A percentile compares a stretch with the other conserved stretches of the same genome.
Evolutionary conservation across 2,329 filamentous ascomycete species (phyloP).

Genomic region (Fusarium heterosporum): DNA sequence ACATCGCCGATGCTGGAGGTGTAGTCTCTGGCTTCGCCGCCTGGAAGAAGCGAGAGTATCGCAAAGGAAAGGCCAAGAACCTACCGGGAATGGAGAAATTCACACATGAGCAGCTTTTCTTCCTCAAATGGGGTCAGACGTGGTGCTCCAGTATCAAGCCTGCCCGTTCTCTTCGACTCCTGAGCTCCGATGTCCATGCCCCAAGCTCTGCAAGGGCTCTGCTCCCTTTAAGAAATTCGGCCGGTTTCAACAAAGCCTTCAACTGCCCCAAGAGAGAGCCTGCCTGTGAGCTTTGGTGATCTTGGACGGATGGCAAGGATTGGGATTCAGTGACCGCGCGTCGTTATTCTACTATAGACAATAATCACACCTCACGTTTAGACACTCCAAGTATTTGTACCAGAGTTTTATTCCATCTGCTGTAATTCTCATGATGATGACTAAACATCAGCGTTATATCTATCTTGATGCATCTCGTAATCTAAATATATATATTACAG

Average conservation of each 20-base stretch:
- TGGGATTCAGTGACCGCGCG: background rate
- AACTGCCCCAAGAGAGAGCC: conserved; percentile 73
- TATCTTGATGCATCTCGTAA: background rate
- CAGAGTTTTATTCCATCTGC: background rate
- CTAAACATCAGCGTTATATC: background rate
- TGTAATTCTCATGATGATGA: background rate
- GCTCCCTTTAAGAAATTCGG: conserved; percentile 75
- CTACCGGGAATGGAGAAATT: conserved; percentile 73
- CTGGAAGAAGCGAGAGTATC: conserved; percentile 69
- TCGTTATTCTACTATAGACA: background rate
- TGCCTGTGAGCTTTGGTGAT: conserved; percentile 75
- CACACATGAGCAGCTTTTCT: conserved; percentile 76
- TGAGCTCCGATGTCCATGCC: conserved; percentile 74
- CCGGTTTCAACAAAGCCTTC: conserved; percentile 75
- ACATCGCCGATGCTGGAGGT: conserved; percentile 78
- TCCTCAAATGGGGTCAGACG: conserved; percentile 71
- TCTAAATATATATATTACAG: background rate
- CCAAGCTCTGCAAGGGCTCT: conserved; percentile 71
- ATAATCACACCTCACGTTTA: background rate
- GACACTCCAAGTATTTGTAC: background rate
- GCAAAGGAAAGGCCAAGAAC: conserved; percentile 60
- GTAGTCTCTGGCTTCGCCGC: conserved; percentile 71
- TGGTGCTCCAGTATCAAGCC: conserved; percentile 75
- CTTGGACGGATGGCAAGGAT: background rate
- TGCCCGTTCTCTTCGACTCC: conserved; percentile 59